phyloP scores from a whole-genome alignment of 23 red algal genomes.

The Cyanidiococcus yangmingshanensis region DNA sequence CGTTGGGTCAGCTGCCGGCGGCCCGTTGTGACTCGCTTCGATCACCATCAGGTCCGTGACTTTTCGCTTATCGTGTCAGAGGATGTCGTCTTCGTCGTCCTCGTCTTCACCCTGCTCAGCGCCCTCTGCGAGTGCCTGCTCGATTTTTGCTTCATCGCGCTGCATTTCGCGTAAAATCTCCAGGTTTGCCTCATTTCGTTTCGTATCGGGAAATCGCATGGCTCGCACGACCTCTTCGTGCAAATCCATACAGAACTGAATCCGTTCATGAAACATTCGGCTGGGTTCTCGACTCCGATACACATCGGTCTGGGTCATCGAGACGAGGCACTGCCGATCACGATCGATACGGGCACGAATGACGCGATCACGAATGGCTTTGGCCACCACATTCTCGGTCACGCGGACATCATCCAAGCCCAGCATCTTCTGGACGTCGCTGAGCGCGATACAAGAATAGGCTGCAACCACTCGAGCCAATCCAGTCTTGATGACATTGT shows the following conservation, averaged over 20 bases:
- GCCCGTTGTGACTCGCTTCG: no score
- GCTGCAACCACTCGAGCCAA: conserved; percentile 59
- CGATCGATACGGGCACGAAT: conserved; percentile 88
- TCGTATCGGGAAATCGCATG: conserved; percentile 80
- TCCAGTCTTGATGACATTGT: conserved; percentile 98
- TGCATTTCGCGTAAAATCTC: conserved; percentile 17
- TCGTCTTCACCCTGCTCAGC: not conserved
- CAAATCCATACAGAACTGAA: conserved; percentile 91
- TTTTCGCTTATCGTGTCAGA: no score
- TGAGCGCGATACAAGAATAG: conserved; percentile 81
- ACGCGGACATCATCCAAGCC: conserved; percentile 43
- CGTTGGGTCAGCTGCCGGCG: no score
- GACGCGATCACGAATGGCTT: conserved; percentile 92
- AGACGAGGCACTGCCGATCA: conserved; percentile 44
- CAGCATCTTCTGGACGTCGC: conserved; percentile 53
- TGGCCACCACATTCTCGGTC: conserved; percentile 86
- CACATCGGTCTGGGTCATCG: conserved; percentile 52
- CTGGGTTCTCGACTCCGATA: conserved; percentile 72
- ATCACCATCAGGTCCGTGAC: no score
- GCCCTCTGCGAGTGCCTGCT: conserved; percentile 14
- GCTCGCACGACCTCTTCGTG: conserved; percentile 91
- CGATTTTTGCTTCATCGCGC: conserved; percentile 14
- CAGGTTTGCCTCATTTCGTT: conserved; percentile 10
- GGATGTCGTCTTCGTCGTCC: not conserved
- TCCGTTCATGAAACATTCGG: conserved; percentile 71